Evolutionary conservation across 306 rosid genomes (phyloP).

Genomic region (Phaseolus lunatus): DNA sequence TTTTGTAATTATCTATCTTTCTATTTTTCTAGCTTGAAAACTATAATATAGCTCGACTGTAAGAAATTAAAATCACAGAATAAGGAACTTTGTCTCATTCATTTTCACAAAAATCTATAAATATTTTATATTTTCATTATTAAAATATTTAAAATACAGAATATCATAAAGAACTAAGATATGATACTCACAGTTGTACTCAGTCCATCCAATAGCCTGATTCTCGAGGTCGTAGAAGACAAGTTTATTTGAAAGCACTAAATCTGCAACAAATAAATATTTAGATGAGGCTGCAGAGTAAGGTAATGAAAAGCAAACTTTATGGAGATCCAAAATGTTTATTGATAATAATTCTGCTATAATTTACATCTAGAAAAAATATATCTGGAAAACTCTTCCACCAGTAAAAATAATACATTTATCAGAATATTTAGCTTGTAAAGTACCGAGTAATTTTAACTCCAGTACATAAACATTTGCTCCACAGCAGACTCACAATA

Average conservation of each 20-base stretch:
- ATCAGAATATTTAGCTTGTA: not conserved
- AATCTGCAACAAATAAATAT: constrained; percentile 66
- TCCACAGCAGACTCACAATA: not conserved
- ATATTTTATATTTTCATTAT: not conserved
- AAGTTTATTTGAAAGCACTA: constrained; percentile 92
- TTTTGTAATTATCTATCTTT: not conserved
- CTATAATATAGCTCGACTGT: not conserved
- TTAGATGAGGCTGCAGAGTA: constrained; percentile 18
- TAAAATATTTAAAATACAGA: constrained; percentile 4
- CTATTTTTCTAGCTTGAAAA: not conserved
- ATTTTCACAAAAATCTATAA: constrained; percentile 1
- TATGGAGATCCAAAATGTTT: not conserved
- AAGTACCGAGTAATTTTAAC: not conserved
- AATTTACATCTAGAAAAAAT: not conserved
- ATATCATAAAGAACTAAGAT: constrained; percentile 12
- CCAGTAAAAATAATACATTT: constrained; percentile 16
- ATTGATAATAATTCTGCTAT: not conserved
- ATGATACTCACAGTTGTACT: constrained; percentile 85
- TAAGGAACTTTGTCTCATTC: not conserved
- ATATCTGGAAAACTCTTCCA: constrained; percentile 17
- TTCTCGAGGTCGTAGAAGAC: constrained; percentile 91
- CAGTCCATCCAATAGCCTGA: constrained; percentile 92
- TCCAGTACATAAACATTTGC: not conserved
- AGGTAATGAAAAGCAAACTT: constrained; percentile 26
- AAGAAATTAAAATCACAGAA: not conserved